Conservation (phyloP, 1,139 yeast genomes). For the Yamadazyma diospyri region DNA sequence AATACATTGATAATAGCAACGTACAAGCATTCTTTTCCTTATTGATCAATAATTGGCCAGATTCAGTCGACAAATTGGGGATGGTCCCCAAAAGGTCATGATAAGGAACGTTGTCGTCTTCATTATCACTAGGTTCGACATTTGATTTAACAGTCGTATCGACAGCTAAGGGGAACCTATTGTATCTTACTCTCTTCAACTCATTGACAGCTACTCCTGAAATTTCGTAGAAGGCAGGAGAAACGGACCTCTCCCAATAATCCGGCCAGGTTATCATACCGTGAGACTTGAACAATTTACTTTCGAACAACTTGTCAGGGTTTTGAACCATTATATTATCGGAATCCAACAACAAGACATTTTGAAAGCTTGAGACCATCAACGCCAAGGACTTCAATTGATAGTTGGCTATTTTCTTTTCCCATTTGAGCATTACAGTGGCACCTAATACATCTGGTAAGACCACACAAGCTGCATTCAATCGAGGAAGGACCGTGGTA, state of each 20-base stretch:
- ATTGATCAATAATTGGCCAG: slow-evolving; percentile 57
- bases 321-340: slow-evolving; percentile 37
- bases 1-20: slow-evolving; percentile 49
- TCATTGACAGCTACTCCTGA: slow-evolving; percentile 45
- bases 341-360: slow-evolving; percentile 40
- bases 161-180: slow-evolving; percentile 20
- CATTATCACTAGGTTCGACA: slow-evolving; percentile 5
- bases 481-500: slow-evolving; percentile 20
- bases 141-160: slow-evolving; percentile 8
- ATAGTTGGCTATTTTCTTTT: slow-evolving; percentile 25
- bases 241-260: slow-evolving; percentile 72
- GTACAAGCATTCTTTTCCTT: slow-evolving; percentile 53
- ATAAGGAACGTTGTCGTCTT: slow-evolving; percentile 18
- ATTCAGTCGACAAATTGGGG: slow-evolving; percentile 61
- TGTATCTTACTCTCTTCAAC: slow-evolving; percentile 21
- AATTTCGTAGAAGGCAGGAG: slow-evolving; percentile 64
- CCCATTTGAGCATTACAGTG: slow-evolving; percentile 30
- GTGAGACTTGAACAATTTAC: slow-evolving; percentile 48
- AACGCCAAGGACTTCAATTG: slow-evolving; percentile 37
- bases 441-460: slow-evolving; percentile 37
- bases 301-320: slow-evolving; percentile 45
- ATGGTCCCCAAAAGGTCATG: slow-evolving; percentile 58
- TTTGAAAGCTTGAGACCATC: slow-evolving; percentile 39
- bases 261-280: slow-evolving; percentile 83
- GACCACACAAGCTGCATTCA: slow-evolving; percentile 30